Evolutionary conservation across 345 rosid genomes (phyloP), one percentile per base, ranked within the genome.

Genomic region (Raphanus raphanistrum): DNA sequence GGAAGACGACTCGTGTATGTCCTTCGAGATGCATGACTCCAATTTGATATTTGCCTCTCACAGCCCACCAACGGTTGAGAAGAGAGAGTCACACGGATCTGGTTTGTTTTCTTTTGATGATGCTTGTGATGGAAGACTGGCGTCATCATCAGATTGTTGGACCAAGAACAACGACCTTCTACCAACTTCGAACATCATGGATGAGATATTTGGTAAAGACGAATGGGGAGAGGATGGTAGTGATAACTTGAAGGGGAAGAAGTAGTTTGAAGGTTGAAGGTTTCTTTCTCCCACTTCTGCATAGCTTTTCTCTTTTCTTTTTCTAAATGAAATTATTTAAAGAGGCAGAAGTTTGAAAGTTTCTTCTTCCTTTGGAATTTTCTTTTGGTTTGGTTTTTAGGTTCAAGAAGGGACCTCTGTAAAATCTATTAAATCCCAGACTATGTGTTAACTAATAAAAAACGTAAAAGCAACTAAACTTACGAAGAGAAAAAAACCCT

Each of bases 161-260:
- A 67, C 15, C 68, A 73, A 73, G 78, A 79, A 85, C 55, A 82
- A 84, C 6, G 90, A 88, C 76, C 81, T 91, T 63, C 81, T 87
- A 63, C 90, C 92, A 12, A 89, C 91, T 25, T 84, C 86, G 63
- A 89, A 86, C 81, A 87, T 89, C 63, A 87, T 89, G n/a, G 89
- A 91, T 74, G 97, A 88, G 82, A 84, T 88, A 68, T 88, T 90
- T 72, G 90, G 93, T 54, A 60, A 15, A 54, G 82, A 71, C 2
- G 71, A 55, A 0, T 66, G 62, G 77, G 31, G 4, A 10, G 43
- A 66, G 21, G 16, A 69, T 27, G 54, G 35, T 63, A 33, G 32
- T 64, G 59, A 58, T 73, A 68, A 38, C 60, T 68, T 25, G 45
- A 66, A 70, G 68, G 57, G 70, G 73, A 72, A 72, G 81, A 72